Base-by-base conservation (phyloP, 306 rosid species). In the Lagenaria siceraria region DNA sequence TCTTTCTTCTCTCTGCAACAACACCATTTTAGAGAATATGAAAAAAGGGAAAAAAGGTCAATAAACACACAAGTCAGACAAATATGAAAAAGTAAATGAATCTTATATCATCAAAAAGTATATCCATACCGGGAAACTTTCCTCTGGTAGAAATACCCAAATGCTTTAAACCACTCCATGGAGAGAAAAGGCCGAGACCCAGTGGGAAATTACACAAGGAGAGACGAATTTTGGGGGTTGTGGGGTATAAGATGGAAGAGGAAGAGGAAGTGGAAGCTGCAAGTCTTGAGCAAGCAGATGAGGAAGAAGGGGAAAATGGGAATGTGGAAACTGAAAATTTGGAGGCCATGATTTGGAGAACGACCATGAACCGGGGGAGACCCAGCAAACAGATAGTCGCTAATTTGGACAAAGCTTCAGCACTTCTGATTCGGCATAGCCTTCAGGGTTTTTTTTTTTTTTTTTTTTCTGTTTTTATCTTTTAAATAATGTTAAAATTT, bases 111-210 rank as follows among this genome's bases (percentile, higher is more conserved):
- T 9, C 24, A 64, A 43, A 38, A 24, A 43, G 19, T 3, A 68
- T 11, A 22, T 42, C 93, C 58, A 64, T 77, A 43, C 74, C 78
- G 70, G 80, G 68, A 76, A 86, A 83, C 38, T 79, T 89, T 40
- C 84, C 82, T 17, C 72, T 77, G 64, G 43, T 24, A 56, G 92
- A 90, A 84, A 89, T 78, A 72, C 91, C 91, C 93, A 88, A 56
- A 38, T 86, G 92, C 92, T 89, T 92, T 56, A 96, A 68, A 77
- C 99, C 94, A 81, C 65, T 88, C 98, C 98, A 96, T n/a, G 91
- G 93, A 0, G 90, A 80, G 82, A 89, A 89, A 84, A 59, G 79
- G 21, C 83, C 55, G 62, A 82, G 81, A 83, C 89, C 85, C 90
- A 82, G 74, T 24, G 88, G 91, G 76, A 88, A 77, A 49, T 80